Evolutionary conservation across 371 early-diverging fungal genomes (phyloP).

Genomic region (Nematocida sp.): DNA sequence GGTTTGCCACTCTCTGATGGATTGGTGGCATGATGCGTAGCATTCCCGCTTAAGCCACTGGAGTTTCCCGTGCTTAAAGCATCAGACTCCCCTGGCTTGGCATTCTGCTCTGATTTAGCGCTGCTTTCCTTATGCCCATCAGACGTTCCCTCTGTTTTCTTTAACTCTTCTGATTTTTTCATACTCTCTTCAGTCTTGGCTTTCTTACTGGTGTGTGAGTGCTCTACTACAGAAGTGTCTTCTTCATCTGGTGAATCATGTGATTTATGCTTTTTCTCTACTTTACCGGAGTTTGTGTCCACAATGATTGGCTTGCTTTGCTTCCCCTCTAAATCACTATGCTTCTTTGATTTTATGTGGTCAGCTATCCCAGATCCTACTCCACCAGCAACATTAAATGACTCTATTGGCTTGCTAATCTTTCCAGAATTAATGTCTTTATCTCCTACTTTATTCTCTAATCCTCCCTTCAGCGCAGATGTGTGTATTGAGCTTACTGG

Average conservation of each 20-base stretch:
- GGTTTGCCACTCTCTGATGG: background rate
- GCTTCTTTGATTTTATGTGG: conserved; percentile 1
- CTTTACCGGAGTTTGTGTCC: conserved; percentile 5
- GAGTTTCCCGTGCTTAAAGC: background rate
- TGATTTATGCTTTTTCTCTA: background rate
- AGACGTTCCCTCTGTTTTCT: background rate
- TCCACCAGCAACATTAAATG: conserved; percentile 40
- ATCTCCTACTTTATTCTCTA: conserved; percentile 37
- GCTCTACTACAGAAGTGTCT: background rate
- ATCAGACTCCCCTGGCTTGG: background rate
- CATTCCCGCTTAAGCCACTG: background rate
- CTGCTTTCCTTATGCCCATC: background rate
- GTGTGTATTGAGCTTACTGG: background rate
- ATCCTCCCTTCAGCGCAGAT: conserved; percentile 14
- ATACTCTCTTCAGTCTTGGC: background rate
- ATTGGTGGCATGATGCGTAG: background rate
- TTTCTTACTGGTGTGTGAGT: conserved; percentile 8
- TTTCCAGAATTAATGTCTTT: conserved; percentile 42
- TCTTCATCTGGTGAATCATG: background rate
- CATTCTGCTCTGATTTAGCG: background rate
- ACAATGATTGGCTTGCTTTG: conserved; percentile 3
- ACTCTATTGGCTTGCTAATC: conserved; percentile 5
- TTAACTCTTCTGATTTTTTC: background rate
- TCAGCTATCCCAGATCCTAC: conserved; percentile 27
- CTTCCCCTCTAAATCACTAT: conserved; percentile 5